phyloP scores from a whole-genome alignment of 805 yeast genomes.

The Spathaspora gorwiae region DNA sequence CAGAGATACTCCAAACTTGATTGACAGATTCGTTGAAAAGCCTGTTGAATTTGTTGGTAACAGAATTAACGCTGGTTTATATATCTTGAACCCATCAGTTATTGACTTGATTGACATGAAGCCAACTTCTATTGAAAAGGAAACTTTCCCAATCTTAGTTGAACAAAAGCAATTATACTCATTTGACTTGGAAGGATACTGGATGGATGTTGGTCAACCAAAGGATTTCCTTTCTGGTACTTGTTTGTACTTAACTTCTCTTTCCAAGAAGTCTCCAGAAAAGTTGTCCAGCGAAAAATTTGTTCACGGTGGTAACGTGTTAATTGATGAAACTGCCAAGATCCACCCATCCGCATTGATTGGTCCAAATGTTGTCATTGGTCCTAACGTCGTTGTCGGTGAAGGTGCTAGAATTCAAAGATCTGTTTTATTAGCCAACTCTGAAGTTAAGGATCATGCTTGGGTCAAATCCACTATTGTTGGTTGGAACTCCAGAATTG shows the following conservation, averaged over 20 bases:
- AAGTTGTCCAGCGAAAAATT: slow-evolving; percentile 62
- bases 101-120: slow-evolving; percentile 94
- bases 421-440: slow-evolving; percentile 87
- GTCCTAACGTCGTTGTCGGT: slow-evolving; percentile 93
- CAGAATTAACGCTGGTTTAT: slow-evolving; percentile 99
- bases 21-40: slow-evolving; percentile 98
- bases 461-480: slow-evolving; percentile 96
- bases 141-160: slow-evolving; percentile 95
- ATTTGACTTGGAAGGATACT: slow-evolving; percentile 96
- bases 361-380: slow-evolving; percentile 97
- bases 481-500: slow-evolving; percentile 98
- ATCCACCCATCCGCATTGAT: slow-evolving; percentile 89
- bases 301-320: slow-evolving; percentile 86
- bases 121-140: slow-evolving; percentile 99
- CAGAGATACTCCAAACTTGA: slow-evolving; percentile 89
- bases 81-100: slow-evolving; percentile 95
- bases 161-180: slow-evolving; percentile 86
- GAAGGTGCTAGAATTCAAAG: slow-evolving; percentile 98
- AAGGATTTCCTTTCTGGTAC: slow-evolving; percentile 98
- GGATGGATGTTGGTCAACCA: slow-evolving; percentile 99
- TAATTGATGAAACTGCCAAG: slow-evolving; percentile 92
- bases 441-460: slow-evolving; percentile 93
- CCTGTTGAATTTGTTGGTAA: slow-evolving; percentile 99
- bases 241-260: slow-evolving; percentile 80
- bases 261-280: slow-evolving; percentile 74